A percentile compares a stretch with the other conserved stretches of the same genome.
These are phyloP conservation scores for Pisolithus albus DNA, from an alignment of 768 basidiomycete species.

Conservation along the genomic window DNA sequence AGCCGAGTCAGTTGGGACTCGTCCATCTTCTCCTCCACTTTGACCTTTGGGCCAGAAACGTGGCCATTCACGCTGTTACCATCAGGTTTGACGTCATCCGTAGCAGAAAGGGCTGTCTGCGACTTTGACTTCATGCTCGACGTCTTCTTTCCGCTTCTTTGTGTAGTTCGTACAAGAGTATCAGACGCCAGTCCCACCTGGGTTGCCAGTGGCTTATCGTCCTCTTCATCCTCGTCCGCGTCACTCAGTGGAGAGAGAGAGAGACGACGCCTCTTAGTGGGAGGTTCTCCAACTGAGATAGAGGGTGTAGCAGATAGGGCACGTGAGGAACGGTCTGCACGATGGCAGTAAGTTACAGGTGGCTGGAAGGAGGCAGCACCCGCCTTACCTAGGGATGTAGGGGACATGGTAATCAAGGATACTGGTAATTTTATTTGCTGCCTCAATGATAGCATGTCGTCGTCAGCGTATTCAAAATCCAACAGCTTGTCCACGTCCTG, in stretches of 20 bases:
- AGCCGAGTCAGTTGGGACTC: slow-evolving; percentile 70
- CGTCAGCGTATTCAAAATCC: slow-evolving; percentile 74
- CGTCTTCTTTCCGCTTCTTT: slow-evolving; percentile 49
- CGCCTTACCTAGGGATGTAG: slow-evolving; percentile 48
- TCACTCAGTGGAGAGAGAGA: slow-evolving; percentile 53
- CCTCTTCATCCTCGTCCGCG: slow-evolving; percentile 40
- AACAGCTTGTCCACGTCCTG: slow-evolving; percentile 72
- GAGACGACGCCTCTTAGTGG: slow-evolving; percentile 46
- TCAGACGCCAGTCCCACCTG: slow-evolving; percentile 32
- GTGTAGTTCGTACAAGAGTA: slow-evolving; percentile 26
- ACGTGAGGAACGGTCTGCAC: slow-evolving; percentile 21
- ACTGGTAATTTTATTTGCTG: slow-evolving; percentile 59
- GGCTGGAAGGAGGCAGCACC: not conserved
- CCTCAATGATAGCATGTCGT: slow-evolving; percentile 59
- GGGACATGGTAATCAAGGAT: slow-evolving; percentile 43
- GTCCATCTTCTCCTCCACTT: slow-evolving; percentile 75
- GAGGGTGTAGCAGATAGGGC: slow-evolving; percentile 33
- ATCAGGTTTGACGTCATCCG: slow-evolving; percentile 33
- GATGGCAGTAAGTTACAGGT: slow-evolving; percentile 2
- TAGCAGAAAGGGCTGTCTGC: slow-evolving; percentile 40
- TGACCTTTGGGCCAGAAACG: slow-evolving; percentile 47
- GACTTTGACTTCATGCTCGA: slow-evolving; percentile 56
- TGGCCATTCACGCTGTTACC: slow-evolving; percentile 40
- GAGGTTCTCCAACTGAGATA: slow-evolving; percentile 37
- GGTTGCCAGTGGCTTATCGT: slow-evolving; percentile 50